Conservation (phyloP, 352 stramenopile genomes). For the Phytophthora sp. region DNA sequence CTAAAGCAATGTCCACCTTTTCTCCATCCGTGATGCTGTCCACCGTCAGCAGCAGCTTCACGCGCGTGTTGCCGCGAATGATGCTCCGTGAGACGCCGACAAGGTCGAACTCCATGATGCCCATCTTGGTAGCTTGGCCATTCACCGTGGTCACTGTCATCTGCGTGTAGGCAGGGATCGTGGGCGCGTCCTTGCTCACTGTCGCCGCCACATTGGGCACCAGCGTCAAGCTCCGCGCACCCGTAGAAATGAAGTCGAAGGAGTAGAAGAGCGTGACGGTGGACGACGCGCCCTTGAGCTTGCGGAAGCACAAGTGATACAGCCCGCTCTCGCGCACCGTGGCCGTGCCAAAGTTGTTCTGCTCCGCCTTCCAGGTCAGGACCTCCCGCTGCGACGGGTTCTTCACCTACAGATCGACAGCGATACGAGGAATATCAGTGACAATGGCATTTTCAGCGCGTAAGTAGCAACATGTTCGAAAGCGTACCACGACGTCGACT, state of each 20-base stretch:
- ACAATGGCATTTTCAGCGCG: too few species aligned
- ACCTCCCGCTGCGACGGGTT: conserved; percentile 59
- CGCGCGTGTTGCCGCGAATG: conserved; percentile 65
- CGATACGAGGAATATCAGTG: neutral
- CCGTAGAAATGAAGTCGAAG: conserved; percentile 83
- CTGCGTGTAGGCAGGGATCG: conserved; percentile 56
- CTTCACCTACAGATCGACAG: conserved; percentile 41
- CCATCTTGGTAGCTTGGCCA: conserved; percentile 54
- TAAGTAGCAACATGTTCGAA: too few species aligned
- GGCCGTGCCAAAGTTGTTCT: conserved; percentile 60
- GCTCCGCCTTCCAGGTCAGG: conserved; percentile 61
- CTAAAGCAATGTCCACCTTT: conserved; percentile 58
- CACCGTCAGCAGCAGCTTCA: conserved; percentile 75
- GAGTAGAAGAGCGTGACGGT: conserved; percentile 76
- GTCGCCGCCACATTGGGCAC: conserved; percentile 71
- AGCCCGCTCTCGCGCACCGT: conserved; percentile 76
- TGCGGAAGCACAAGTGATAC: conserved; percentile 82
- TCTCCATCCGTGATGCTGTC: conserved; percentile 53
- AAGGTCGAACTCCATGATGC: conserved; percentile 75
- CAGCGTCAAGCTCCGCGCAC: conserved; percentile 49
- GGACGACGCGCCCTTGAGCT: conserved; percentile 60
- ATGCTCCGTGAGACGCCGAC: conserved; percentile 68
- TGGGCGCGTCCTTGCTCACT: conserved; percentile 49
- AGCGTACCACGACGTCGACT: conserved; percentile 54
- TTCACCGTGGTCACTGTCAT: conserved; percentile 62